Conservation (phyloP, 306 rosid species). For the Quercus ilex region DNA sequence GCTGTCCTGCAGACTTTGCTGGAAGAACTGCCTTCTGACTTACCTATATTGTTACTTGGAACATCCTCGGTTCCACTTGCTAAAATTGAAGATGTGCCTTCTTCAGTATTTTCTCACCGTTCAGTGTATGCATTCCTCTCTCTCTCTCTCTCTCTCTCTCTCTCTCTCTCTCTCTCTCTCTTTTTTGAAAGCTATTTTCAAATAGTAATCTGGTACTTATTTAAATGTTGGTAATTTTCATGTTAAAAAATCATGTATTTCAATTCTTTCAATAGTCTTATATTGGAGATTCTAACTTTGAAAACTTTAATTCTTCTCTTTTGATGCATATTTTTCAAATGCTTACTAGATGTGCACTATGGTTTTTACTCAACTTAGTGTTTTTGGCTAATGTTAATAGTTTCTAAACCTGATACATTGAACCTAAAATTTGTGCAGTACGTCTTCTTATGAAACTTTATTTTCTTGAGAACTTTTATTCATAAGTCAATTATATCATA, state of each 20-base stretch:
- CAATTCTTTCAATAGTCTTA: background rate
- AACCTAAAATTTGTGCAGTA: background rate
- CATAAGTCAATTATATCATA: background rate
- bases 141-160: background rate
- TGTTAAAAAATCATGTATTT: slow-evolving; percentile 1
- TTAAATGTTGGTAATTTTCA: background rate
- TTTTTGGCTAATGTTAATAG: background rate
- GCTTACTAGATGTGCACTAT: background rate
- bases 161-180: accelerated
- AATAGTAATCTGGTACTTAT: background rate
- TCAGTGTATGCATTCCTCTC: slow-evolving; percentile 56
- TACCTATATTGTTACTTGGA: slow-evolving; percentile 79
- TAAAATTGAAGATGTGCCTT: slow-evolving; percentile 69
- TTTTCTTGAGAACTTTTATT: background rate
- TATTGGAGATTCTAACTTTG: background rate
- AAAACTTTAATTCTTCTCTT: background rate
- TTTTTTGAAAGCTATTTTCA: background rate
- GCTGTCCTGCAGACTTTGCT: slow-evolving; percentile 85
- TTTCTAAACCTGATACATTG: background rate
- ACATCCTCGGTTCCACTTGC: slow-evolving; percentile 61
- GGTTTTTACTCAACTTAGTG: background rate
- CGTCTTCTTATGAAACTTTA: background rate
- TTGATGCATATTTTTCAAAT: background rate
- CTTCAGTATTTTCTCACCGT: slow-evolving; percentile 57
- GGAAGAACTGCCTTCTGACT: slow-evolving; percentile 85